Conservation (phyloP, 176 grass and related monocot species). For the Oryza punctata region DNA sequence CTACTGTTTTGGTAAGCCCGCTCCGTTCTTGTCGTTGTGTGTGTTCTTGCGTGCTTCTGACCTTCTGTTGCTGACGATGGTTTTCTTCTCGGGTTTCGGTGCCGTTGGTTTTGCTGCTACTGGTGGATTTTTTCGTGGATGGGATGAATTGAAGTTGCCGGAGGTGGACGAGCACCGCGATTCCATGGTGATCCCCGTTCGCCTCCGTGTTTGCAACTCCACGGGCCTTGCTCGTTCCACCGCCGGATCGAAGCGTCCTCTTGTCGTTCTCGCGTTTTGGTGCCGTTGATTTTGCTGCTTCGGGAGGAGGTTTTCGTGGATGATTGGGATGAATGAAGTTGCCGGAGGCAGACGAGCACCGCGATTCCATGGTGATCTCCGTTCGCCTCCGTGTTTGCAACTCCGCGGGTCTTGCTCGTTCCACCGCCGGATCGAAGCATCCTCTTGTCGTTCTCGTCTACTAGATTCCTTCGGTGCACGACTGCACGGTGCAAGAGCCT, state of each 20-base stretch:
- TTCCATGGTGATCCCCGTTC: slow-evolving; percentile 8
- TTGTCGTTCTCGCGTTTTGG: neutral
- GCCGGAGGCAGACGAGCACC: slow-evolving; percentile 15
- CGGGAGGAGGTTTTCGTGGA: slow-evolving; percentile 18
- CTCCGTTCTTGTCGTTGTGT: neutral
- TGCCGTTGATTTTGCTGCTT: neutral
- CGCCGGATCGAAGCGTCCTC: neutral
- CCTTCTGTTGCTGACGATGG: neutral
- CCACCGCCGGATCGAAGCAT: neutral
- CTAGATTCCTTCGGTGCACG: neutral
- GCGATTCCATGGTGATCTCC: slow-evolving; percentile 2
- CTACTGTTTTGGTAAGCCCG: neutral
- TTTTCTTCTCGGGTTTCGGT: neutral
- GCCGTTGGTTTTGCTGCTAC: neutral
- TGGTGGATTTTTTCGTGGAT: slow-evolving; percentile 15
- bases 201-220: neutral
- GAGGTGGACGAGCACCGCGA: slow-evolving; percentile 16
- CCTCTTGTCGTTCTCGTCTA: neutral
- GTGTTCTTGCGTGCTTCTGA: neutral
- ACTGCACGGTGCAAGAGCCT: neutral
- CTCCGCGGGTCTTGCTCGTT: neutral
- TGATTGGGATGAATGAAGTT: neutral
- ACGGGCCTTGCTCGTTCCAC: neutral
- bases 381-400: neutral
- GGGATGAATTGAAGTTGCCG: neutral